These are phyloP conservation scores for Microsporum ferrugineum DNA, from an alignment of 2,329 filamentous ascomycete species.

Conservation along the genomic window DNA sequence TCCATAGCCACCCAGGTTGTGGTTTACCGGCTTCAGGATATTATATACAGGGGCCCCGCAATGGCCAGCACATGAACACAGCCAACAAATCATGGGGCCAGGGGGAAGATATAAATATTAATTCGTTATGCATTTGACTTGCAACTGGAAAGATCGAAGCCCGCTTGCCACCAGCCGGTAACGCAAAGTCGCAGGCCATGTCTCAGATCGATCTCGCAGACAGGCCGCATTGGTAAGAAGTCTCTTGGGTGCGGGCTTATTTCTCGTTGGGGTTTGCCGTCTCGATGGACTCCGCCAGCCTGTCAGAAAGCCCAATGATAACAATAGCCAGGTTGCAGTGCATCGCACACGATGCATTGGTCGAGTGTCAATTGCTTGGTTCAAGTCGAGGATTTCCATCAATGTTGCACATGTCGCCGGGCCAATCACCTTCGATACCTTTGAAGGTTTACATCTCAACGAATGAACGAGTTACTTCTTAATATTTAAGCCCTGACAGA, in stretches of 20 bases:
- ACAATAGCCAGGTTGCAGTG: neutral
- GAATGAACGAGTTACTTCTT: neutral
- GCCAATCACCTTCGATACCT: neutral
- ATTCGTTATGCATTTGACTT: neutral
- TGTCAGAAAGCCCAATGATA: neutral
- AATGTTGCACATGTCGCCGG: neutral
- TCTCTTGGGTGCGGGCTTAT: neutral
- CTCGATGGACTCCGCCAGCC: neutral
- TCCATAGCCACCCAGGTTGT: neutral
- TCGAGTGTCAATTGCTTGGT: neutral
- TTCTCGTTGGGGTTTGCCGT: neutral
- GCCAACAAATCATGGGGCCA: neutral
- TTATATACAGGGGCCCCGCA: neutral
- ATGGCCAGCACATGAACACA: neutral
- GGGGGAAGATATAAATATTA: neutral
- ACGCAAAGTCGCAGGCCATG: conserved; percentile 1
- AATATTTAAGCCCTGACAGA: neutral
- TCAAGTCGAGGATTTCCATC: neutral
- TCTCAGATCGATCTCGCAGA: neutral
- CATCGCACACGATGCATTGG: neutral
- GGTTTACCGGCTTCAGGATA: neutral
- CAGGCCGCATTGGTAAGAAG: neutral
- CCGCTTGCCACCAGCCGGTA: neutral
- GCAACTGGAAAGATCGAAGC: neutral
- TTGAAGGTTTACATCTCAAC: neutral